Base-by-base conservation (phyloP, 768 basidiomycete genomes). In the Hemileccinum rubropunctum region DNA sequence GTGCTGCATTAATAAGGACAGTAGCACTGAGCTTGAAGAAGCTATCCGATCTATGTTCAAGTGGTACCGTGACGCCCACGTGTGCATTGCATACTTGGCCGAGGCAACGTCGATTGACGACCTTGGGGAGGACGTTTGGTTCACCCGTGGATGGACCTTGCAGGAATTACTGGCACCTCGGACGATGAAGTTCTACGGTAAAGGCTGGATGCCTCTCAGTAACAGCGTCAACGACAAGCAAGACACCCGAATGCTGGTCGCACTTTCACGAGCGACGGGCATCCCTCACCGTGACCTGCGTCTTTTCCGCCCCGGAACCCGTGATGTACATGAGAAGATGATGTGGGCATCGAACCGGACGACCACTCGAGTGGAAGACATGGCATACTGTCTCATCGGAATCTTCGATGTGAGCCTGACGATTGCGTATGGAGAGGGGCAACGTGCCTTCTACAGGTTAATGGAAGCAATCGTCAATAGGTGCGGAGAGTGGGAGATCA, bases 41-140 rank as follows among this genome's bases (percentile, higher is more conserved):
- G 66, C 65, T 1, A 66, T 68, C 28, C 62, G 61, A n/a, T 66
- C 66, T 27, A 68, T 66, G 66, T 66, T 66, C 50, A 66, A 64
- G 50, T 66, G 65, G 65, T 66, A 66, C 39, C 65, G 61, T 11
- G 59, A 61, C 9, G 41, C 64, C 10, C 49, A 64, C 32, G 48
- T 64, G 12, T 68, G 66, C 59, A 66, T 66, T 40, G 64, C 66
- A n/a, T 66, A 66, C 54, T 30, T 66, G 50, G 54, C 64, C 2
- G 65, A 68, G 13, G 58, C 64, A 15, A 66, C 66, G 8, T 63
- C 66, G 2, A 20, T 59, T 0, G 64, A 68, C 13, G 64, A 66
- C 43, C 50, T 65, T 4, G 38, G 52, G 23, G 12, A 60, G 18
- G 64, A 66, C 11, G 57, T 66, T 10, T 66, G 64, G 64, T 66